A percentile compares a stretch with the other conserved stretches of the same genome.
Evolutionary conservation across 352 stramenopile genomes (phyloP).

Genomic region (Globisporangium paroecandrum): DNA sequence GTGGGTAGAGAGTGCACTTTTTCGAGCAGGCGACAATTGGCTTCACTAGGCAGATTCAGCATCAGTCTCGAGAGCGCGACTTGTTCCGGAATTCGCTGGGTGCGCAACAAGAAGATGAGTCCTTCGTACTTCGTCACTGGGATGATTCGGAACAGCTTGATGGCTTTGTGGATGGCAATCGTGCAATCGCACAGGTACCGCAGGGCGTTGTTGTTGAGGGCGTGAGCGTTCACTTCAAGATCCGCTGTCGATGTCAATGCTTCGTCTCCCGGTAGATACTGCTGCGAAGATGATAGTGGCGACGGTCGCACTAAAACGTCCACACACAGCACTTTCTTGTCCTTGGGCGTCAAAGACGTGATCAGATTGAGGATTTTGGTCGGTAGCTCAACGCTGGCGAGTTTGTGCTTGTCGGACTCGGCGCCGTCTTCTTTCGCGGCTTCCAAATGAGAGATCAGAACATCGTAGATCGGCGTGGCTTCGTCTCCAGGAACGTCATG

Average conservation of each 20-base stretch:
- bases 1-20: conserved; percentile 36
- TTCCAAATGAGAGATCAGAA: conserved; percentile 26
- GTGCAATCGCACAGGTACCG: conserved; percentile 45
- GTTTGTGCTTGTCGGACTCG: background rate
- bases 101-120: conserved; percentile 48
- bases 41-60: conserved; percentile 41
- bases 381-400: conserved; percentile 12
- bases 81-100: conserved; percentile 56
- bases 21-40: conserved; percentile 42
- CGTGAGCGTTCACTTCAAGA: background rate
- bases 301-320: conserved; percentile 21
- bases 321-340: conserved; percentile 40
- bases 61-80: conserved; percentile 56
- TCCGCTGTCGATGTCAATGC: background rate
- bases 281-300: background rate
- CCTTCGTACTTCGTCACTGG: conserved; percentile 27
- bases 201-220: conserved; percentile 28
- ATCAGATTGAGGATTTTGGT: conserved; percentile 43
- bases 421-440: background rate
- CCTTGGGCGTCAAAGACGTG: conserved; percentile 25
- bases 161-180: conserved; percentile 37
- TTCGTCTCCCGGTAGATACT: background rate
- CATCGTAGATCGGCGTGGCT: conserved; percentile 36
- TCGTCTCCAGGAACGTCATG: conserved; percentile 38
- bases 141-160: conserved; percentile 46